Conservation (phyloP, 2,329 filamentous ascomycete genomes). For the Gaeumannomyces tritici region DNA sequence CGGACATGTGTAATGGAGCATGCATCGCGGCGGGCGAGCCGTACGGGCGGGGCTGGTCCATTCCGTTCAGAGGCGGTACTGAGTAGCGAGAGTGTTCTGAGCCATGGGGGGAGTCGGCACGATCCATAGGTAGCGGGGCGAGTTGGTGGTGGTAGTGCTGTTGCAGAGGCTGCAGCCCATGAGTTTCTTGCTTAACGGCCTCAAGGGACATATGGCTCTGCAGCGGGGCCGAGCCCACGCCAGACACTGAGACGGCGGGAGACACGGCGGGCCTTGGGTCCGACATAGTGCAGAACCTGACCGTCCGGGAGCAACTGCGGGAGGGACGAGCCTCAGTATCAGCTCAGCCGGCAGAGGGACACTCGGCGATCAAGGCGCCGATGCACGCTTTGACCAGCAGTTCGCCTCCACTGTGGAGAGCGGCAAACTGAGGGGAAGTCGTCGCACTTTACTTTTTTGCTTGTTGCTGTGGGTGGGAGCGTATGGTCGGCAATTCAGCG, state of each 20-base stretch:
- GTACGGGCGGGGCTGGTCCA: constrained; percentile 34
- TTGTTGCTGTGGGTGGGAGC: too few species aligned
- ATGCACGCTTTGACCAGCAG: background rate
- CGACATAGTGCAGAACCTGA: background rate
- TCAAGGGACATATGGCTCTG: background rate
- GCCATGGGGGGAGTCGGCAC: constrained; percentile 47
- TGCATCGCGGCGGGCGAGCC: constrained; percentile 45
- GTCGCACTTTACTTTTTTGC: background rate
- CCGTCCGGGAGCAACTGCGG: background rate
- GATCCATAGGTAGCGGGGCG: constrained; percentile 32
- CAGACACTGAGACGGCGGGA: background rate
- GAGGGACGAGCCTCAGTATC: background rate
- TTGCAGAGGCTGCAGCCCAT: constrained; percentile 9
- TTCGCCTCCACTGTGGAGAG: background rate
- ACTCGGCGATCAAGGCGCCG: background rate
- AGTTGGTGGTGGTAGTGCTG: constrained; percentile 10
- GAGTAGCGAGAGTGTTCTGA: constrained; percentile 51
- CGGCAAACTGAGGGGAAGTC: background rate
- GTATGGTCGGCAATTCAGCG: background rate
- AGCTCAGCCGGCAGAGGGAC: background rate
- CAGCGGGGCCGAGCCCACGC: too few species aligned
- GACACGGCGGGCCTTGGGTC: background rate
- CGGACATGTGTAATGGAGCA: constrained; percentile 34
- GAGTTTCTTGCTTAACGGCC: background rate
- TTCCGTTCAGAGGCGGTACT: constrained; percentile 30